These are phyloP conservation scores for Metschnikowia cubensis DNA, from an alignment of 805 yeast genomes.

Conservation along the genomic window DNA sequence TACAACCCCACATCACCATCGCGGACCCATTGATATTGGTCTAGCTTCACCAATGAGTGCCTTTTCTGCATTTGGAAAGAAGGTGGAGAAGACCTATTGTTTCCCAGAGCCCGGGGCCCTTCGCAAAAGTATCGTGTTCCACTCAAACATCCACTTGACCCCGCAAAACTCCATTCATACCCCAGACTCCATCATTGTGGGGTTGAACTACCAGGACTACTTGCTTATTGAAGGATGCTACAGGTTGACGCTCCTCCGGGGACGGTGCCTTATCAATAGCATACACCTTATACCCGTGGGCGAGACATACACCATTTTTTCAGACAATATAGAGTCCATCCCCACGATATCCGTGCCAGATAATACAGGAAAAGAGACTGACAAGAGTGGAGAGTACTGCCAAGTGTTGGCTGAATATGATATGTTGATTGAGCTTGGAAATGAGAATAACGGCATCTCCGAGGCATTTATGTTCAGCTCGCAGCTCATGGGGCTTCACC, in stretches of 20 bases:
- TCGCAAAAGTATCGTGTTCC: slow-evolving; percentile 1
- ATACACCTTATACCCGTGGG: slow-evolving; percentile 27
- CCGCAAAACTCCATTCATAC: slow-evolving; percentile 12
- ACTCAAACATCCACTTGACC: slow-evolving; percentile 8
- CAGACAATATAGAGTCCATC: slow-evolving; percentile 32
- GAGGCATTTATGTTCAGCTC: slow-evolving; percentile 41
- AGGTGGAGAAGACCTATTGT: slow-evolving; percentile 7
- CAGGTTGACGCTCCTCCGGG: slow-evolving; percentile 40
- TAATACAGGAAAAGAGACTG: slow-evolving; percentile 20
- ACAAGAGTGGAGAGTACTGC: slow-evolving; percentile 14
- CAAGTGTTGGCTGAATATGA: slow-evolving; percentile 34
- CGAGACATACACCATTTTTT: slow-evolving; percentile 21
- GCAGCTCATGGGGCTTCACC: slow-evolving; percentile 39
- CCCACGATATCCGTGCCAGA: slow-evolving; percentile 46
- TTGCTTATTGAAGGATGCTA: slow-evolving; percentile 48
- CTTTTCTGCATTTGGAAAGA: slow-evolving; percentile 14
- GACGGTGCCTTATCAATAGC: slow-evolving; percentile 45
- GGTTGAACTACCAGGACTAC: slow-evolving; percentile 40
- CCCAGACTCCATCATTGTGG: slow-evolving; percentile 24
- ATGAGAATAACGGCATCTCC: slow-evolving; percentile 43
- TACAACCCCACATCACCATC: not conserved
- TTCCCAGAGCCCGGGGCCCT: slow-evolving; percentile 11
- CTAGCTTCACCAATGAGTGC: slow-evolving; percentile 13
- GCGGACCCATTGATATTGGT: not conserved
- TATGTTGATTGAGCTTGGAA: slow-evolving; percentile 38